Conservation (phyloP, 345 rosid genomes). For the Eucalyptus pumila region DNA sequence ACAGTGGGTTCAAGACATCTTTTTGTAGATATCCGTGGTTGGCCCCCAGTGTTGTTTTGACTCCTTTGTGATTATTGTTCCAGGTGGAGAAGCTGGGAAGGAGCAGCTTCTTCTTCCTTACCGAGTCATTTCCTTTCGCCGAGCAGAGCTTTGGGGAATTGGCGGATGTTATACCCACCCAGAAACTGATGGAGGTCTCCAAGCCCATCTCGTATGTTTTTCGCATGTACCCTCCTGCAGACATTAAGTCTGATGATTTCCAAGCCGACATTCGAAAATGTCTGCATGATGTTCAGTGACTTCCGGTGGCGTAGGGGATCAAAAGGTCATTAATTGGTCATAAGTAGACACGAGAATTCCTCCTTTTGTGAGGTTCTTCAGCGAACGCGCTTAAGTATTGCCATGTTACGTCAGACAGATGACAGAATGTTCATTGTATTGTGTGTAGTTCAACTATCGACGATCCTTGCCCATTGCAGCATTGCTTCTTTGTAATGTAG, state of each 20-base stretch:
- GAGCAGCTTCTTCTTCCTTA: slow-evolving; percentile 75
- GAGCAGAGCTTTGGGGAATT: slow-evolving; percentile 52
- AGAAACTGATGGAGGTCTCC: slow-evolving; percentile 42
- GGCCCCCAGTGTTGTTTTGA: neutral
- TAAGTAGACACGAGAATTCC: neutral
- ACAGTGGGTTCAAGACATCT: neutral
- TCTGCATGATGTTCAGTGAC: slow-evolving; percentile 10
- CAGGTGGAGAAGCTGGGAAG: slow-evolving; percentile 77
- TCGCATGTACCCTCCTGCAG: slow-evolving; percentile 42
- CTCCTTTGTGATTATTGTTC: neutral
- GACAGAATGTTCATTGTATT: neutral
- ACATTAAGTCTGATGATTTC: slow-evolving; percentile 44
- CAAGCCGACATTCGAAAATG: slow-evolving; percentile 6
- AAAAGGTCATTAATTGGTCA: neutral
- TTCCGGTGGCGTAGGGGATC: neutral
- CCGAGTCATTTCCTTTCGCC: slow-evolving; percentile 57
- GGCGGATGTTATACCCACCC: slow-evolving; percentile 7
- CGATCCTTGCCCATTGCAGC: neutral
- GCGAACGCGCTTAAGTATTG: neutral
- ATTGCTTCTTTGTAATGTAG: neutral
- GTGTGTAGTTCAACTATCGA: neutral
- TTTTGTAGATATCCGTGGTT: neutral
- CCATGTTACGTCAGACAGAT: neutral
- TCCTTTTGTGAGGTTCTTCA: neutral
- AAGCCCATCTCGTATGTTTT: slow-evolving; percentile 65